Conservation (phyloP, 257 asterid genomes). For the Echites panduratus region DNA sequence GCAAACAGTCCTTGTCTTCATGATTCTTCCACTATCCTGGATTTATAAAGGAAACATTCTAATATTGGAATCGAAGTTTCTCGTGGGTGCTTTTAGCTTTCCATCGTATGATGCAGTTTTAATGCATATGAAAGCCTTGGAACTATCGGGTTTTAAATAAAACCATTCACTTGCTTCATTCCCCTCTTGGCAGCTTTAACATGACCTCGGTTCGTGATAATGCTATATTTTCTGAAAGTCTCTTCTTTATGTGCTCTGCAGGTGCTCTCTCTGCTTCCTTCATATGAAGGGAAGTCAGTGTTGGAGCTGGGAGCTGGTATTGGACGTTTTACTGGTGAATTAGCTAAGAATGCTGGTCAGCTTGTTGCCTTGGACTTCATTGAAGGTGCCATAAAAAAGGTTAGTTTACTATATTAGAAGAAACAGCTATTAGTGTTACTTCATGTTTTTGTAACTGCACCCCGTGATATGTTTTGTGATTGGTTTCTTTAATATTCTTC, state of each 20-base stretch:
- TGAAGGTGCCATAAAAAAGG: constrained; percentile 81
- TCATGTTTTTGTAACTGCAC: neutral
- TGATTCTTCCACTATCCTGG: no score
- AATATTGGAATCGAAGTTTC: neutral
- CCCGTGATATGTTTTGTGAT: neutral
- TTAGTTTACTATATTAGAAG: constrained; percentile 12
- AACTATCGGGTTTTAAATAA: neutral
- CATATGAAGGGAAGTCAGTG: constrained; percentile 70
- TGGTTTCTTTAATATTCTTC: neutral
- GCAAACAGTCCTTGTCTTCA: no score
- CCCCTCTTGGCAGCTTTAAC: neutral
- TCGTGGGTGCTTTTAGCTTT: neutral
- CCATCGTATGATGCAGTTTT: neutral
- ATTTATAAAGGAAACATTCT: neutral
- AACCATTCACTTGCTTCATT: neutral
- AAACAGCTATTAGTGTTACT: neutral
- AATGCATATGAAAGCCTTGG: neutral
- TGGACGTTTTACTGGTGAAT: constrained; percentile 94
- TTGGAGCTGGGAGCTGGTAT: constrained; percentile 99
- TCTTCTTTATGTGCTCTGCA: constrained; percentile 17
- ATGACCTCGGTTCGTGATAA: neutral
- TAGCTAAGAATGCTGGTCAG: constrained; percentile 65
- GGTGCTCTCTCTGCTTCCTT: constrained; percentile 88
- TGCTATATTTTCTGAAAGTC: neutral
- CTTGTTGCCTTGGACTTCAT: constrained; percentile 84